These are phyloP conservation scores for Suhomyces faveliae DNA, from an alignment of 805 yeast species.

Conservation along the genomic window DNA sequence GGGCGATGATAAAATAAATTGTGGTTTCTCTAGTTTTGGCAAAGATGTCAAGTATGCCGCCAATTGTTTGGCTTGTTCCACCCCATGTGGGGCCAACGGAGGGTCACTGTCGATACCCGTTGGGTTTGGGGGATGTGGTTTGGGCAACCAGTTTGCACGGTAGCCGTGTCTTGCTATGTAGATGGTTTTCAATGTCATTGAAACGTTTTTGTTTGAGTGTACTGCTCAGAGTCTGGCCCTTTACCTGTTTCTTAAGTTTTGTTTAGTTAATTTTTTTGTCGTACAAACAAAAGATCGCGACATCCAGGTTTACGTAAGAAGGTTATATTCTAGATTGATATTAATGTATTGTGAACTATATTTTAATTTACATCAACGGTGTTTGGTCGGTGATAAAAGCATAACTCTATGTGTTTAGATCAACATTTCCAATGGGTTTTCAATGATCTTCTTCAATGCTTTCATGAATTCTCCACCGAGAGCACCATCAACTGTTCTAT, in stretches of 20 bases:
- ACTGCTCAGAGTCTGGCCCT: background rate
- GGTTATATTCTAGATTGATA: background rate
- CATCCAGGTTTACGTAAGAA: background rate
- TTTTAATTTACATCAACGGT: background rate
- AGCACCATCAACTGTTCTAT: slow-evolving; percentile 97
- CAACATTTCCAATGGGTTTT: slow-evolving; percentile 93
- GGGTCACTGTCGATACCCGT: slow-evolving; percentile 93
- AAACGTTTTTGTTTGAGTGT: background rate
- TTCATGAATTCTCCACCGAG: slow-evolving; percentile 95
- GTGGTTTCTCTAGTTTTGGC: slow-evolving; percentile 57
- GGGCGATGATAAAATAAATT: slow-evolving; percentile 74
- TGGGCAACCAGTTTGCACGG: slow-evolving; percentile 77
- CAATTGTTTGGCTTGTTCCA: slow-evolving; percentile 79
- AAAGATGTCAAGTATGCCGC: slow-evolving; percentile 51
- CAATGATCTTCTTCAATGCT: slow-evolving; percentile 85
- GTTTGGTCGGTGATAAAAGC: background rate
- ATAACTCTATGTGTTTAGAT: slow-evolving; percentile 44
- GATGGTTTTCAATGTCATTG: slow-evolving; percentile 50
- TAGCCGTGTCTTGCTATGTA: slow-evolving; percentile 86
- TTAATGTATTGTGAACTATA: background rate
- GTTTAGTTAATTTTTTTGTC: background rate
- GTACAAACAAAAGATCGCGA: background rate
- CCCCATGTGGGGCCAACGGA: slow-evolving; percentile 83
- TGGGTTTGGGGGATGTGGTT: slow-evolving; percentile 75
- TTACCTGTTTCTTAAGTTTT: background rate